Base-by-base conservation (phyloP, 352 stramenopile species). In the Pythium periplocum region DNA sequence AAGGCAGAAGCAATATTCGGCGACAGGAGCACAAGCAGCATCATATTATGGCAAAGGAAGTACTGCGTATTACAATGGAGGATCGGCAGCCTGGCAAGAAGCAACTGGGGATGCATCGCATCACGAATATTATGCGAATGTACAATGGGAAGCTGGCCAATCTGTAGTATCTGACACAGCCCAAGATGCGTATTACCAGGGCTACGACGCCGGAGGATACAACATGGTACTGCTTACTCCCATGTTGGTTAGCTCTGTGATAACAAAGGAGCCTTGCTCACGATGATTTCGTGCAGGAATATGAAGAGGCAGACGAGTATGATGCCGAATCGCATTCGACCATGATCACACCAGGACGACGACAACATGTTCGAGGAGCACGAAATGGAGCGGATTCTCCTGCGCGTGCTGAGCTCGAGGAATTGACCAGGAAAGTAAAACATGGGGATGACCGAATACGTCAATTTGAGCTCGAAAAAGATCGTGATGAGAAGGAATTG, bases 311-410 rank as follows among this genome's bases (percentile, higher is more conserved):
- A 9, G 48, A 44, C 17, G 58, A 57, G 8, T 42, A 58, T 6
- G 49, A 57, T 7, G 59, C 49, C 0, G 59, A 66, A 1, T 49
- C 6, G 26, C 59, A 57, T 6, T 66, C 59, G 31, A 59, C 50
- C 1, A 6, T 59, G 10, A 35, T 66, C 43, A 34, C 48, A 9
- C 48, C 53, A n/a, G 54, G 59, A 11, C 59, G 53, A n/a, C n/a
- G 38, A 17, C 46, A 54, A 4, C 48, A 44, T 47, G 45, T 40
- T 1, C 31, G 59, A 34, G 59, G 52, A 26, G 17, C 17, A 11
- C 41, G 55, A 33, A 62, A 59, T 51, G 38, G 51, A 3, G 31
- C 62, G 11, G 60, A 67, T 51, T 17, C 44, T 26, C 44, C n/a
- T 17, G 31, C 44, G 17, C n/a, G 31, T 26, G 44, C 44, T 17